Evolutionary conservation across 306 rosid species (phyloP), one percentile per base, ranked within the genome.

Genomic region (Fagus crenata): DNA sequence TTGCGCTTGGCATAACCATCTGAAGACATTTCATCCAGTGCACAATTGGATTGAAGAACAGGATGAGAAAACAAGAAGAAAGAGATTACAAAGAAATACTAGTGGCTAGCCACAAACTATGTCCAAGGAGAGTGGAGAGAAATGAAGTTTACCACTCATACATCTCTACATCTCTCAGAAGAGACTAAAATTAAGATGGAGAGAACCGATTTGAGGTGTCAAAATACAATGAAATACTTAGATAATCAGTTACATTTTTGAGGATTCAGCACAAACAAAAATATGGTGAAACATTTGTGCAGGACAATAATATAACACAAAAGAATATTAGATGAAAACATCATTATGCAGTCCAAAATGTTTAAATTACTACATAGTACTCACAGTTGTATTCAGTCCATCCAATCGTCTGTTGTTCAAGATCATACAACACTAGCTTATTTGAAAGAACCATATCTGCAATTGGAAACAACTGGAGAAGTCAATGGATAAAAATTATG

Each of bases 381-480:
- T 92, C 83, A 92, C 97, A 92, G 79, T 92, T 89, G 82, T 84
- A 86, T 43, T 89, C 90, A 0, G 89, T 78, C 97, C 97, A 92
- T 63, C 97, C 97, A 61, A 92, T 78, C 68, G 63, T 78, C 84
- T 89, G 86, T 76, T 87, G 86, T 80, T 85, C 93, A 70, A 90
- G 90, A 82, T 92, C 97, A 35, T 90, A 92, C 67, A 90, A 2
- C 46, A 92, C 89, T 17, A 92, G 82, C 85, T 82, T 92, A 83
- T 92, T 92, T 37, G 97, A 89, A 60, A 92, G 93, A 61, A 89
- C 90, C 87, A 92, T 74, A 89, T 90, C 96, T 92, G 93, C 84
- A 81, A 69, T 72, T 69, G 76, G 59, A 78, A 83, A 87, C 70
- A 81, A 79, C 67, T 77, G 1, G 60, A 51, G 64, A 33, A 72